Base-by-base conservation (phyloP, 768 basidiomycete genomes). In the Porphyrellus cyaneotinctus region DNA sequence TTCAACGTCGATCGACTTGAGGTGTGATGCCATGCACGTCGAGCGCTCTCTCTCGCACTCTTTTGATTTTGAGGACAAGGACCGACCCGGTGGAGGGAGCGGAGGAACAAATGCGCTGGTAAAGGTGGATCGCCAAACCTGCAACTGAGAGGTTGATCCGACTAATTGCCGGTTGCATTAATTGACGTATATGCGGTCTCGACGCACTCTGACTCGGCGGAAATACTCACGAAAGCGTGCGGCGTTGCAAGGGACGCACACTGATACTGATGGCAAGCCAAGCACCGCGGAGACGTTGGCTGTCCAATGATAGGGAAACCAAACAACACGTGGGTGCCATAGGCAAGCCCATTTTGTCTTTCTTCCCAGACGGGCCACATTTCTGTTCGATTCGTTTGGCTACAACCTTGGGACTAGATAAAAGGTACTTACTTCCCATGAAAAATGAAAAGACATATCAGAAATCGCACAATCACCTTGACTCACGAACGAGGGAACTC, bases 401-500 rank as follows among this genome's bases (percentile, higher is more conserved):
- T 42, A 57, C 52, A 43, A 52, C 57, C 43, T 55, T 41, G 28
- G 41, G 56, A 54, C n/a, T n/a, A n/a, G n/a, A n/a, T n/a, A n/a
- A n/a, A n/a, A n/a, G n/a, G n/a, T n/a, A n/a, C n/a, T n/a, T n/a
- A n/a, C n/a, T n/a, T n/a, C n/a, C n/a, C n/a, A n/a, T n/a, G n/a
- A 24, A 32, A 44, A 11, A 43, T 44, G 37, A 49, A 31, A 22
- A 18, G 32, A 31, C 47, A 61, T 37, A 24, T 52, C 41, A 51
- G 36, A 53, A 64, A 53, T 23, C 7, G 33, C 33, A 28, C 51
- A 35, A 43, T 43, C 52, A 39, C 33, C 47, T 7, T 38, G 44
- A 58, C 63, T 59, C 59, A 58, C 52, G 48, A 20, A 22, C 49
- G 49, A 18, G 55, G 42, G 47, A 58, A 51, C 8, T 28, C 23